Base-by-base conservation (phyloP, 1,284 basidiomycete species). In the Apiotrichum domesticum region DNA sequence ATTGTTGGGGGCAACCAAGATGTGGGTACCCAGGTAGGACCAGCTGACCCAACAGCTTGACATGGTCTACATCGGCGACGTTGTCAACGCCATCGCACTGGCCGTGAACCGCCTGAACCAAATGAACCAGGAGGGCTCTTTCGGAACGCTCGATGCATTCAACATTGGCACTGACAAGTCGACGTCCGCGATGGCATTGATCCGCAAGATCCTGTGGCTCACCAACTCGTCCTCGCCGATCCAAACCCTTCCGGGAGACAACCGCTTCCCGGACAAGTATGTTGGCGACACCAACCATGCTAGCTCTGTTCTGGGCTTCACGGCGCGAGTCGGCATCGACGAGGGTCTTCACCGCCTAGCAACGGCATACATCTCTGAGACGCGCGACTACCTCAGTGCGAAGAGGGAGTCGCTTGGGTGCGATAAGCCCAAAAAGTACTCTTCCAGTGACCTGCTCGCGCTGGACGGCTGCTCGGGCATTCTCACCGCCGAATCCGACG, bases 1-100 rank as follows among this genome's bases (percentile, higher is more conserved):
- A 66, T 70, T n/a, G 63, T 66, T 13, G 69, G 65, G 9, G 67
- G 70, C 4, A 59, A 68, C 40, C 68, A 70, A 49, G 57, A 68
- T 33, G 65, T 69, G 53, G 46, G 56, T 52, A 32, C 51, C 51
- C 33, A 51, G 57, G 6, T 39, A 21, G 21, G 21, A 21, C 21
- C 21, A 21, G 21, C 21, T 21, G 21, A 21, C 21, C 33, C 4
- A 7, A 6, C 49, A 61, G 58, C 51, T 62, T 41, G 55, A 60
- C 52, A 65, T 69, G 56, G 55, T 69, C 8, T 59, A 66, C 53
- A 63, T 67, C n/a, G 59, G 63, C 41, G 67, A 69, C 46, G 63
- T 59, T 8, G 55, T 69, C 33, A 55, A 67, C 58, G 66, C 62
- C 4, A 52, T 69, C 42, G 15, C 56, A 10, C 57, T 64, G 13